These are phyloP conservation scores for Spergularia azorica DNA, from an alignment of 179 eudicot genomes.

Conservation along the genomic window DNA sequence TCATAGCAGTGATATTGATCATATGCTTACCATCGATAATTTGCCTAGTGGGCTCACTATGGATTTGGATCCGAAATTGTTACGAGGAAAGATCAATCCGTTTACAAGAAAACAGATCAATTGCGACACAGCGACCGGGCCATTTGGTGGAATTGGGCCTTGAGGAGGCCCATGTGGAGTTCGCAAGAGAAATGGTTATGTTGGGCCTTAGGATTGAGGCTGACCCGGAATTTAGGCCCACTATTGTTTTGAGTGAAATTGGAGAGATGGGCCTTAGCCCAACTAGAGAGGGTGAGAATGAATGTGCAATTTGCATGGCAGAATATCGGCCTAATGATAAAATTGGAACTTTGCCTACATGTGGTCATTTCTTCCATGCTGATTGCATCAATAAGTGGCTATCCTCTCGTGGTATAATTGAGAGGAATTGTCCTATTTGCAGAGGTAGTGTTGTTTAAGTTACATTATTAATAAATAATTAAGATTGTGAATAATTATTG, in stretches of 20 bases:
- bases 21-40: conserved; percentile 31
- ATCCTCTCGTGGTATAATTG: conserved; percentile 20
- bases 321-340: conserved; percentile 29
- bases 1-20: conserved; percentile 23
- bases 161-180: conserved; percentile 25
- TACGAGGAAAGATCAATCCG: not conserved
- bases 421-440: conserved; percentile 35
- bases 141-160: conserved; percentile 26
- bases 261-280: conserved; percentile 21
- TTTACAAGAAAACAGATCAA: not conserved
- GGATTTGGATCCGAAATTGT: conserved; percentile 24
- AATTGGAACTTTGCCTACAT: conserved; percentile 28
- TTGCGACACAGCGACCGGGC: conserved; percentile 1
- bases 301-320: conserved; percentile 34
- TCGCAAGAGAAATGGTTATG: conserved; percentile 21
- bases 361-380: conserved; percentile 38
- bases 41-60: conserved; percentile 23
- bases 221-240: conserved; percentile 13
- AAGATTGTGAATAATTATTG: too few relatives aligned
- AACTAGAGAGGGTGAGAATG: conserved; percentile 16
- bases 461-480: too few relatives aligned
- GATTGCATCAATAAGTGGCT: conserved; percentile 30
- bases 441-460: conserved; percentile 24
- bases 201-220: conserved; percentile 12
- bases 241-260: conserved; percentile 23